phyloP scores from a whole-genome alignment of 169 alveolate genomes.

The Plasmodium relictum region DNA sequence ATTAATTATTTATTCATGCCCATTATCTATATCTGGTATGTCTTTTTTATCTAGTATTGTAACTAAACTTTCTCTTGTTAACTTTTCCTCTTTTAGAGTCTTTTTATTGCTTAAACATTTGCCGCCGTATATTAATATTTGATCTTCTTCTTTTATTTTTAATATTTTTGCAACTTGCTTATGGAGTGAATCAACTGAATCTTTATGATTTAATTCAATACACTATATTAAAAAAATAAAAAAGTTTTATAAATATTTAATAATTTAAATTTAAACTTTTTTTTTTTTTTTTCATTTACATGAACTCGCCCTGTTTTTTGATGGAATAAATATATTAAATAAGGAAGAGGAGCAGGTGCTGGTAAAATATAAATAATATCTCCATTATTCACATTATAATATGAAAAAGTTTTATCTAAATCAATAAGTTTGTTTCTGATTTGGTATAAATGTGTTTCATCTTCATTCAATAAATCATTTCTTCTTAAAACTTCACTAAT shows the following conservation, averaged over 20 bases:
- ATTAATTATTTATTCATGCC: not conserved
- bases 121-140: slow-evolving; percentile 40
- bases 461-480: slow-evolving; percentile 18
- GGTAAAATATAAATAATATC: slow-evolving; percentile 59
- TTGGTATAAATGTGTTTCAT: slow-evolving; percentile 33
- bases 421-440: slow-evolving; percentile 25
- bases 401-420: slow-evolving; percentile 53
- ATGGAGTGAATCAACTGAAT: slow-evolving; percentile 36
- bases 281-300: slow-evolving; percentile 14
- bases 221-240: slow-evolving; percentile 19
- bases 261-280: not conserved
- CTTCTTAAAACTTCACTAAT: slow-evolving; percentile 38
- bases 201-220: slow-evolving; percentile 48
- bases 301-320: slow-evolving; percentile 57
- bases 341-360: slow-evolving; percentile 61
- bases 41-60: slow-evolving; percentile 56
- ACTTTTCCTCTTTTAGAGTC: slow-evolving; percentile 39
- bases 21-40: slow-evolving; percentile 56
- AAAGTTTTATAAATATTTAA: not conserved
- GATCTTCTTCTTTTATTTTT: slow-evolving; percentile 65
- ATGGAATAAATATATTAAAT: slow-evolving; percentile 48
- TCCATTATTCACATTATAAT: slow-evolving; percentile 34
- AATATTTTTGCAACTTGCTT: slow-evolving; percentile 40
- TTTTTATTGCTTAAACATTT: slow-evolving; percentile 37
- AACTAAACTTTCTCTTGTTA: slow-evolving; percentile 48